Conservation (phyloP, 148 eudicot genomes). For the Dianthus caryophyllus region DNA sequence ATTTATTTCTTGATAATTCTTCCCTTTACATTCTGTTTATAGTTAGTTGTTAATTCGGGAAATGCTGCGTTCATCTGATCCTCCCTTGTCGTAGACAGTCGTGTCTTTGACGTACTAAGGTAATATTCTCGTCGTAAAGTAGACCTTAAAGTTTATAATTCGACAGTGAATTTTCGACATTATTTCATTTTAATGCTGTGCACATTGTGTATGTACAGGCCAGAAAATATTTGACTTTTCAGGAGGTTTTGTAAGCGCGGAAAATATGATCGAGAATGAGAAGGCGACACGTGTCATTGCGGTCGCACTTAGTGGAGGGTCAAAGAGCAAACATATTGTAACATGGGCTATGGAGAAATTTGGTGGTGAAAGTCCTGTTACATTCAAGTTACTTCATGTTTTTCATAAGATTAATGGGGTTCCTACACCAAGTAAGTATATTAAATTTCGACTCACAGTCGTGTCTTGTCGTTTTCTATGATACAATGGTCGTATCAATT, state of each 20-base stretch:
- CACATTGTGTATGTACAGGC: conserved; percentile 1
- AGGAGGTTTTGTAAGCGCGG: conserved; percentile 1
- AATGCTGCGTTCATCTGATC: background rate
- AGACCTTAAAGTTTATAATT: background rate
- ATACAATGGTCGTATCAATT: background rate
- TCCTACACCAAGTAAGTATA: conserved; percentile 84
- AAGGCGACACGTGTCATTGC: conserved; percentile 28
- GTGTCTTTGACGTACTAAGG: background rate
- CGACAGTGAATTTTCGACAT: background rate
- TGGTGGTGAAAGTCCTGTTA: conserved; percentile 44
- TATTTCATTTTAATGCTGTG: background rate
- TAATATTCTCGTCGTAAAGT: background rate
- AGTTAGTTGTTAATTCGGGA: too few species aligned
- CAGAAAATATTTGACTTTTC: background rate
- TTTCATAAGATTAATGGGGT: conserved; percentile 58
- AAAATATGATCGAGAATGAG: conserved; percentile 27
- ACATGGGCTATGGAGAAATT: conserved; percentile 78
- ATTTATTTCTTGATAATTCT: conserved; percentile 11
- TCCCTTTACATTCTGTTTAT: conserved; percentile 3
- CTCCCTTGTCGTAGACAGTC: background rate
- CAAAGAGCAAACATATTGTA: conserved; percentile 52
- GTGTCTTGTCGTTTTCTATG: background rate
- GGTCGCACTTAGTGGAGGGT: conserved; percentile 64
- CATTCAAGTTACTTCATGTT: conserved; percentile 69
- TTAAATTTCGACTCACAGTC: background rate